Base-by-base conservation (phyloP, 2,329 filamentous ascomycete genomes). In the Fonsecaea monophora region DNA sequence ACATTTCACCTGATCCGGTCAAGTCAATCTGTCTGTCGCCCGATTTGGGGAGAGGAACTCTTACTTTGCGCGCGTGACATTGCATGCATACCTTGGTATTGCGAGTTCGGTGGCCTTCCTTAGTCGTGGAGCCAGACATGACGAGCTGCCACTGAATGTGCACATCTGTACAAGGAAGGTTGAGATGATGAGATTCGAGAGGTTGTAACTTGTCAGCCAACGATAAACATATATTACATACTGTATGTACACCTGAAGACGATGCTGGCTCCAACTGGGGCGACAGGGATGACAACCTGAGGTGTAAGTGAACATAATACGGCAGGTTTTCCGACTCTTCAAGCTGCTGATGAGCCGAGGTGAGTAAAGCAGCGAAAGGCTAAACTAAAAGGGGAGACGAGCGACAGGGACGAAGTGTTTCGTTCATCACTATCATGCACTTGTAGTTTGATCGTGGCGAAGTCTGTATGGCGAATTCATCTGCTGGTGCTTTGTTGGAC, bases 1-100 rank as follows among this genome's bases (percentile, higher is more conserved):
- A 21, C 63, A 65, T 56, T 65, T 65, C n/a, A 65, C 38, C 63
- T 65, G 57, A 59, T 34, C 30, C 40, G 21, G 40, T 45, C 25
- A 25, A 48, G 37, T 57, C 54, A 64, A 18, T 45, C 5, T 18
- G 9, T 45, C 13, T 58, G 38, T 32, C 30, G 40, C 7, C 15
- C n/a, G 30, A 12, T 42, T 25, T 53, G 32, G 9, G 40, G 54
- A 13, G n/a, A 35, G 9, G 45, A 37, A 45, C 30, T 61, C 42
- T 53, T 60, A 65, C 62, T 54, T 65, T 65, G 42, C 62, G 53
- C 6, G 54, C 40, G 34, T 65, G 62, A 65, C 62, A 65, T 54
- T 65, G 62, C 21, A 65, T 54, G 48, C 62, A 65, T 30, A 65
- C 62, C 55, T 65, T 65, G 55, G 54, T 65, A 45, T 65, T 65